These are phyloP conservation scores for Ogataea paradorogensis DNA, from an alignment of 805 yeast genomes.

Conservation along the genomic window DNA sequence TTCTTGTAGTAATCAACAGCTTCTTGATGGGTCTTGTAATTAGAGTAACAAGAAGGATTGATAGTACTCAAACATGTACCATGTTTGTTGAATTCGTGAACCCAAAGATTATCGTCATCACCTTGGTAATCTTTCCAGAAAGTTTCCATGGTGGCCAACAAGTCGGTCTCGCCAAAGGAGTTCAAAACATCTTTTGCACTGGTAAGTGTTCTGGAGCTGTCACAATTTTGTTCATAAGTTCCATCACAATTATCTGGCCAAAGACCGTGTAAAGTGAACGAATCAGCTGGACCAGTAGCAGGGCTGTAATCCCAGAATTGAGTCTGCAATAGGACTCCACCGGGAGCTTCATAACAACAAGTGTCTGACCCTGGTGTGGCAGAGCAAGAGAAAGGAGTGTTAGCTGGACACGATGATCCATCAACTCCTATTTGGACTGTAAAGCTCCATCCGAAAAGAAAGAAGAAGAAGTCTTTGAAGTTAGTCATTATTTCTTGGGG, in stretches of 20 bases:
- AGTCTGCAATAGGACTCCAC: conserved; percentile 78
- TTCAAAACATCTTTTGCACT: conserved; percentile 47
- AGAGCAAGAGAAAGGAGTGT: conserved; percentile 59
- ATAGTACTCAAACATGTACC: conserved; percentile 89
- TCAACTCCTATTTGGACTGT: neutral
- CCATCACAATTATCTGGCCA: conserved; percentile 93
- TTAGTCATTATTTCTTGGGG: neutral
- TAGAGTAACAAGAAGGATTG: conserved; percentile 63
- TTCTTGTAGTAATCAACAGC: conserved; percentile 71
- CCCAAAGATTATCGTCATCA: conserved; percentile 71
- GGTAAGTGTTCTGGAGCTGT: conserved; percentile 51
- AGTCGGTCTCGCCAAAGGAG: conserved; percentile 45
- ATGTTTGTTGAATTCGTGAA: conserved; percentile 90
- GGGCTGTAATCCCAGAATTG: conserved; percentile 93
- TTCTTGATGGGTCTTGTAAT: conserved; percentile 34
- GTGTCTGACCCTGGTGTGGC: conserved; percentile 51
- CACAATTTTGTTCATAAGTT: conserved; percentile 75
- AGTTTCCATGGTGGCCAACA: conserved; percentile 53
- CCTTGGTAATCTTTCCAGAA: conserved; percentile 77
- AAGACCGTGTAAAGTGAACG: conserved; percentile 79
- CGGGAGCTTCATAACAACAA: conserved; percentile 86
- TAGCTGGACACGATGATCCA: conserved; percentile 45
- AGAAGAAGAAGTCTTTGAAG: neutral
- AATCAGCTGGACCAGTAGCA: conserved; percentile 64
- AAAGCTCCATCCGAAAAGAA: neutral